Conservation (phyloP, 2,329 filamentous ascomycete species). For the Xylariales sp. region DNA sequence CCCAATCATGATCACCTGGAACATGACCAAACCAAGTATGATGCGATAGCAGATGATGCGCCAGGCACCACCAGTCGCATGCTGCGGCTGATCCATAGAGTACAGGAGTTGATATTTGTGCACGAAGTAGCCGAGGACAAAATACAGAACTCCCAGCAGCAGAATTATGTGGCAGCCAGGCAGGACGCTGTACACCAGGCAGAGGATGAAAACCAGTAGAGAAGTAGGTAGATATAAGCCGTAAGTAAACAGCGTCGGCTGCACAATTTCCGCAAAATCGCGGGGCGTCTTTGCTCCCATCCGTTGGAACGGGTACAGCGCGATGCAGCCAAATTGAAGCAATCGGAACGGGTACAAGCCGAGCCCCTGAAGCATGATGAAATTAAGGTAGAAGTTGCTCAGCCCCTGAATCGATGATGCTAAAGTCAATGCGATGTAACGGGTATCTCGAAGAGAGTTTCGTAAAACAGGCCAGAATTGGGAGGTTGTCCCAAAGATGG, state of each 20-base stretch:
- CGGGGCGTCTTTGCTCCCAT: conserved; percentile 82
- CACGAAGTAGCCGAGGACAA: conserved; percentile 76
- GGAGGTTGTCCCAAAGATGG: conserved; percentile 76
- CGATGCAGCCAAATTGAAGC: conserved; percentile 81
- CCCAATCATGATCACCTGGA: conserved; percentile 87
- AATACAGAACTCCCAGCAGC: conserved; percentile 78
- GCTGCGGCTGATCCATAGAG: conserved; percentile 95
- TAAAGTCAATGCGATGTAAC: conserved; percentile 69
- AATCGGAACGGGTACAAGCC: conserved; percentile 90
- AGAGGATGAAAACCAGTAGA: conserved; percentile 90
- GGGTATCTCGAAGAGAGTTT: conserved; percentile 73
- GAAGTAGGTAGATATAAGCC: conserved; percentile 94
- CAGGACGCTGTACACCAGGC: conserved; percentile 88
- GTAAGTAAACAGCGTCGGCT: conserved; percentile 87
- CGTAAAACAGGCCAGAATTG: conserved; percentile 69
- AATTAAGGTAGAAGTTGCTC: conserved; percentile 84
- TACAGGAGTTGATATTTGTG: conserved; percentile 98
- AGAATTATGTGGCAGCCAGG: conserved; percentile 76
- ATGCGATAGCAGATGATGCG: conserved; percentile 93
- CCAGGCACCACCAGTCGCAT: conserved; percentile 92
- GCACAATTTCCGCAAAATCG: conserved; percentile 77
- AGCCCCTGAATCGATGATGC: conserved; percentile 71
- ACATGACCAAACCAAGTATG: conserved; percentile 79
- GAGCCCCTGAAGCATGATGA: conserved; percentile 90
- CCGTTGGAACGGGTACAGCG: conserved; percentile 75